Base-by-base conservation (phyloP, 2,329 filamentous ascomycete species). In the Venturia carpophila region DNA sequence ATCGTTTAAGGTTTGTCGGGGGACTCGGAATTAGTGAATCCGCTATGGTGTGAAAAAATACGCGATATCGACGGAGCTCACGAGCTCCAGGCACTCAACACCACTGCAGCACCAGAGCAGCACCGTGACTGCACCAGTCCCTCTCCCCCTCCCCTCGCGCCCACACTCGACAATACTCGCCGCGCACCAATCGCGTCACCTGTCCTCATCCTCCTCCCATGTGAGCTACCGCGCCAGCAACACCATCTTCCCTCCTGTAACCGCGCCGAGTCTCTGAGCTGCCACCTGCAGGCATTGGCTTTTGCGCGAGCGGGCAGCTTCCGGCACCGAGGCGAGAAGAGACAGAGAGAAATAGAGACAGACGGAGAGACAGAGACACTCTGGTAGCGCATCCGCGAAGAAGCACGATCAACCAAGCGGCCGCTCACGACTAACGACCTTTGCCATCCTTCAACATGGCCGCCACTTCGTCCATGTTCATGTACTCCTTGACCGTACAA, bases 391-490 rank as follows among this genome's bases (percentile, higher is more conserved):
- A 37, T 37, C n/a, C 52, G 24, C 52, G 30, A 58, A 58, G 30
- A 27, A 58, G 17, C 6, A 58, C 13, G 52, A 58, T 15, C 27
- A 58, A 37, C 27, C 19, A 37, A 58, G 37, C 52, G 30, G 10
- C 30, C 27, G n/a, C 19, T 58, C 13, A 58, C 52, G 52, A 37
- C n/a, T 58, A 58, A 58, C 52, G 52, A 37, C 30, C 52, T 37
- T n/a, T 37, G 24, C 52, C n/a, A 61, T 27, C 21, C 37, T 42
- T 42, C 79, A 81, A 67, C 75, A 97, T 97, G 94, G 93, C 94
- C 81, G 96, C 92, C 75, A 97, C 93, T 68, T 97, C 92, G 70
- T 93, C 93, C 76, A 96, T 97, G 91, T 97, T 97, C 77, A 87
- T 99, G 80, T 99, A 99, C 81, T 94, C 91, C 73, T 83, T 99